Conservation (phyloP, 768 basidiomycete genomes). For the Tulasnella sp. region DNA sequence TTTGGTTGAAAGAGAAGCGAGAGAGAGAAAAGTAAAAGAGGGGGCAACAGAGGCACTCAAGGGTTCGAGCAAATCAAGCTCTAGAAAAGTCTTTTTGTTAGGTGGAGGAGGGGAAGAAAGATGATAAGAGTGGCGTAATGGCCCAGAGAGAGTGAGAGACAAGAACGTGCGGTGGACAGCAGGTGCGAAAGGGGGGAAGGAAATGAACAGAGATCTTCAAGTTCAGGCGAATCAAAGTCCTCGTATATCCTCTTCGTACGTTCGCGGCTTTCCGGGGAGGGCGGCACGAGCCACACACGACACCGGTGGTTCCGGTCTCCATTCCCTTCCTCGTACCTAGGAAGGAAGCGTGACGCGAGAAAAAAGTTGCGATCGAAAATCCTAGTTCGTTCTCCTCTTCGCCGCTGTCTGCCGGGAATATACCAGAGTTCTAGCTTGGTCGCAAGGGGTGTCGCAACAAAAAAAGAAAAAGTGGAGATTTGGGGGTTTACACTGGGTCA, state of each 20-base stretch:
- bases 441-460: neutral
- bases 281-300: neutral
- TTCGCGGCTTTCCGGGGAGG: neutral
- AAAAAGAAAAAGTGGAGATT: neutral
- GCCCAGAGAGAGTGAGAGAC: neutral
- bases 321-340: neutral
- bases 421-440: neutral
- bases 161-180: neutral
- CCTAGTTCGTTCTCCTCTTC: neutral
- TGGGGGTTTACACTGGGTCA: neutral
- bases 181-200: neutral
- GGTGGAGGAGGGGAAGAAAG: neutral
- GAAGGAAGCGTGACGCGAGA: neutral
- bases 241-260: neutral
- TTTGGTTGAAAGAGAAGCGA: neutral
- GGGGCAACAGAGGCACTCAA: neutral
- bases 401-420: neutral
- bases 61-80: neutral
- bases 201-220: neutral
- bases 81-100: neutral
- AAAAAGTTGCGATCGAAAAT: neutral
- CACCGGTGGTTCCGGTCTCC: neutral
- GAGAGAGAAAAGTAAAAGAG: neutral
- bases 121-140: conserved; percentile 1
- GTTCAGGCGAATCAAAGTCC: neutral